Conservation (phyloP, 2,329 filamentous ascomycete genomes). For the Pseudogymnoascus sp. region DNA sequence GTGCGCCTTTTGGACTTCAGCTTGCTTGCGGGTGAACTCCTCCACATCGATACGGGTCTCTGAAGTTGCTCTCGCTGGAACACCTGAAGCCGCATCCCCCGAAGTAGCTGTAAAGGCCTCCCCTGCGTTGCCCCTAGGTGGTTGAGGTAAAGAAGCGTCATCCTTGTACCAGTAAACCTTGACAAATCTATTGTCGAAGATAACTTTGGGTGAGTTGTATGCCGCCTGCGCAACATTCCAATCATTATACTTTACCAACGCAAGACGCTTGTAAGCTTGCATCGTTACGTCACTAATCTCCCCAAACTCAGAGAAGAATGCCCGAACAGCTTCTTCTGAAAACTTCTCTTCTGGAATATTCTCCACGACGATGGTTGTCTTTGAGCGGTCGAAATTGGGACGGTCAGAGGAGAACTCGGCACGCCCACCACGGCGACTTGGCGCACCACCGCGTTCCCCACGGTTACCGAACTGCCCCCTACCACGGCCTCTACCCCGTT, state of each 20-base stretch:
- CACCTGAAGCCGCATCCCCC: conserved; percentile 21
- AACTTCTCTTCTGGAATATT: conserved; percentile 68
- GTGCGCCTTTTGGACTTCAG: conserved; percentile 61
- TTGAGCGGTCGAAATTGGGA: conserved; percentile 52
- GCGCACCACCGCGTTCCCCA: conserved; percentile 15
- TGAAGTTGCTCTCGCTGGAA: conserved; percentile 18
- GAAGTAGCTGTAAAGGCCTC: conserved; percentile 20
- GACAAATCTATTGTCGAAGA: conserved; percentile 80
- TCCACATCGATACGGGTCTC: conserved; percentile 50
- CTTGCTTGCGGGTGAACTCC: conserved; percentile 60
- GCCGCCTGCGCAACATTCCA: conserved; percentile 61
- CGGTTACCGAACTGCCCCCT: conserved; percentile 27
- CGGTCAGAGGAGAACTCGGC: conserved; percentile 58
- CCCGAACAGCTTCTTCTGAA: conserved; percentile 53
- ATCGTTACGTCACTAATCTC: conserved; percentile 55
- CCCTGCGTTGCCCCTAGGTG: conserved; percentile 16
- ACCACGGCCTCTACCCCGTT: conserved; percentile 28
- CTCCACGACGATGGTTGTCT: conserved; percentile 66
- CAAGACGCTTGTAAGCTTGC: conserved; percentile 55
- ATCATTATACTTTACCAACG: conserved; percentile 59
- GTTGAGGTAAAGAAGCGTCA: conserved; percentile 30
- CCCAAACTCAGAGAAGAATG: conserved; percentile 68
- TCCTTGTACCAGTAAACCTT: conserved; percentile 73
- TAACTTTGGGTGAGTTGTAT: conserved; percentile 67
- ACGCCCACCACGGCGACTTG: conserved; percentile 23